These are phyloP conservation scores for Mortierella hygrophila DNA, from an alignment of 192 early-diverging fungal species.

Conservation along the genomic window DNA sequence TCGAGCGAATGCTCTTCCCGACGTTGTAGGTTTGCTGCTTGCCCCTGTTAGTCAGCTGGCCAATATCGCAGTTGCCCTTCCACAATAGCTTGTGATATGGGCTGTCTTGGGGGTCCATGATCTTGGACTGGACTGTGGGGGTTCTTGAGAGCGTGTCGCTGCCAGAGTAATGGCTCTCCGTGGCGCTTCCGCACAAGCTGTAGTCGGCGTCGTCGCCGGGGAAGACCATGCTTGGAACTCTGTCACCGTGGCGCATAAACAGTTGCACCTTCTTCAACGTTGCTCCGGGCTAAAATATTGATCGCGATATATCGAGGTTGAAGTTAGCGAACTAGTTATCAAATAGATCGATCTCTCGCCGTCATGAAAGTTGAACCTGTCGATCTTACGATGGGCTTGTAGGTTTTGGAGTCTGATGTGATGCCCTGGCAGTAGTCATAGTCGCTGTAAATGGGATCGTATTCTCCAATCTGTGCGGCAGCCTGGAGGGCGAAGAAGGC, in stretches of 20 bases:
- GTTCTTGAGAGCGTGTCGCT: not conserved
- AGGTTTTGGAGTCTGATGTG: not conserved
- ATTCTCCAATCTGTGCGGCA: not conserved
- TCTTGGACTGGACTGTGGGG: not conserved
- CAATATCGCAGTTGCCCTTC: conserved; percentile 58
- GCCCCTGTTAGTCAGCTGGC: conserved; percentile 72
- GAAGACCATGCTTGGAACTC: conserved; percentile 52
- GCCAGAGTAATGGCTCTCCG: not conserved
- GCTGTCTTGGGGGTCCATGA: not conserved
- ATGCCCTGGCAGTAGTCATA: conserved; percentile 14
- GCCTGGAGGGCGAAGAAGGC: not conserved
- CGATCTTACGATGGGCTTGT: conserved; percentile 1
- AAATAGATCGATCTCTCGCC: not conserved
- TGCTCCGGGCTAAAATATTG: conserved; percentile 28
- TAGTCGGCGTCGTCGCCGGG: conserved; percentile 53
- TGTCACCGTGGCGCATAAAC: conserved; percentile 69
- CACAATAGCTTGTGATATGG: conserved; percentile 8
- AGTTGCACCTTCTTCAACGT: conserved; percentile 66
- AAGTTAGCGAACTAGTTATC: not conserved
- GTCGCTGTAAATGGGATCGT: not conserved
- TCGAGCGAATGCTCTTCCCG: conserved; percentile 58
- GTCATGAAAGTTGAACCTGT: not conserved
- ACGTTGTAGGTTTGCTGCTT: conserved; percentile 61
- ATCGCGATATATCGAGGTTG: too few relatives aligned
- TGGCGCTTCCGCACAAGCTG: conserved; percentile 25